phyloP scores from a whole-genome alignment of 1,284 basidiomycete genomes.

The Heterobasidion parviporum region DNA sequence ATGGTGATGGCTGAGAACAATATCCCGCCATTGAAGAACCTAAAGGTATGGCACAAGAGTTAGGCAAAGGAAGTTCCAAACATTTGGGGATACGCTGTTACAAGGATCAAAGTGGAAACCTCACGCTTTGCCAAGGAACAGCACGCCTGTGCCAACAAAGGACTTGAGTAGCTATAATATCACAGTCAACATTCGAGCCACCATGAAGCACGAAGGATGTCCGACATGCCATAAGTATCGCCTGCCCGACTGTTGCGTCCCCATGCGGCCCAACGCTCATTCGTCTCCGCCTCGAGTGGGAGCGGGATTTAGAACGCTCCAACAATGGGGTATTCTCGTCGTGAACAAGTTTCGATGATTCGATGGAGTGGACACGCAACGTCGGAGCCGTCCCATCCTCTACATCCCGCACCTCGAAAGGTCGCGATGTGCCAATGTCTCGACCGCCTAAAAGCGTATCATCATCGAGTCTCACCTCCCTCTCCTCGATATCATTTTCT shows the following conservation, averaged over 20 bases:
- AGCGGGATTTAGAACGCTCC: conserved; percentile 20
- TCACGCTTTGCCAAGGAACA: conserved; percentile 92
- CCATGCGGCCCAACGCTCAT: conserved; percentile 56
- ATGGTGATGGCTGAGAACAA: conserved; percentile 84
- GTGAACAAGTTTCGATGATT: conserved; percentile 11
- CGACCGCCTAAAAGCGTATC: neutral
- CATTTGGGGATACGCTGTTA: conserved; percentile 5
- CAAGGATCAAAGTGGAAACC: conserved; percentile 18
- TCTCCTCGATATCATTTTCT: conserved; percentile 8
- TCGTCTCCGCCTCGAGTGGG: conserved; percentile 49
- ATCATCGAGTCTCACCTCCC: neutral
- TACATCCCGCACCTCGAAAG: neutral
- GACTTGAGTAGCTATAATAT: conserved; percentile 74
- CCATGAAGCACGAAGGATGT: neutral
- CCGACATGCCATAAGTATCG: conserved; percentile 73
- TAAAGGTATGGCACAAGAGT: conserved; percentile 18
- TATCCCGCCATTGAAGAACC: conserved; percentile 93
- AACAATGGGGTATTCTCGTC: conserved; percentile 23
- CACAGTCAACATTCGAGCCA: conserved; percentile 2
- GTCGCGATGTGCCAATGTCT: neutral
- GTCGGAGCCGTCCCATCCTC: conserved; percentile 1
- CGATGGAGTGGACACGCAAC: conserved; percentile 8
- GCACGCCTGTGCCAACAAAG: conserved; percentile 93
- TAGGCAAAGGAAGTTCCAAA: neutral
- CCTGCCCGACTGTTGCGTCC: conserved; percentile 83